Evolutionary conservation across 495 filamentous ascomycete species (phyloP), one percentile per base, ranked within the genome.

Genomic region (Aspergillus leporis): DNA sequence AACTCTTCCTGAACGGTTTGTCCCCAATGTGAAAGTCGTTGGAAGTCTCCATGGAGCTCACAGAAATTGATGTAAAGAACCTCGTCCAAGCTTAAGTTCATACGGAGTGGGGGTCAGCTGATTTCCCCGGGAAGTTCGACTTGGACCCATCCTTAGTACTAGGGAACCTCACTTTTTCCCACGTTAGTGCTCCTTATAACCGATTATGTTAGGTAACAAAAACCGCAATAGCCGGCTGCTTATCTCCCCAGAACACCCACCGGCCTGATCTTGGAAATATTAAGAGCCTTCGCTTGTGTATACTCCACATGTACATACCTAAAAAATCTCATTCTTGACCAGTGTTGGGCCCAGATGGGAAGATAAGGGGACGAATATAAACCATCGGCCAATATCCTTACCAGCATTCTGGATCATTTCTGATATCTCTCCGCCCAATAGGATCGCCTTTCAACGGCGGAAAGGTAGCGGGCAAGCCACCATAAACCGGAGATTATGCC

Each of bases 161-260:
- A n/a, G n/a, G n/a, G 16, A n/a, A 18, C 6, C 7, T 23, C 6
- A 22, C 4, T n/a, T 47, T 45, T 14, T 28, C 25, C 6, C 25
- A 28, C 25, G 3, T 21, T 45, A 45, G 43, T 47, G 43, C 19
- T 47, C 12, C 43, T 10, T 47, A 47, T 22, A 47, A 10, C 43
- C 43, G 43, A 47, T 23, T 5, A 47, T 47, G 19, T 47, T 47
- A 47, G 43, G 43, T 47, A 47, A 47, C 43, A 47, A 47, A 47
- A 47, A 47, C 19, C 43, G 19, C 43, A 22, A 21, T 21, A 47
- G 8, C 43, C 19, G 43, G 13, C 43, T 7, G 19, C 43, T 47
- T 47, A 47, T 47, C 43, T 47, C 13, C 38, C 34, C 34, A 36
- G 41, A 21, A n/a, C 19, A 19, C 19, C 16, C 41, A n/a, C 41